A percentile compares a stretch with the other conserved stretches of the same genome.
These are phyloP conservation scores for Alectoria sarmentosa DNA, from an alignment of 495 filamentous ascomycete species.

Conservation along the genomic window DNA sequence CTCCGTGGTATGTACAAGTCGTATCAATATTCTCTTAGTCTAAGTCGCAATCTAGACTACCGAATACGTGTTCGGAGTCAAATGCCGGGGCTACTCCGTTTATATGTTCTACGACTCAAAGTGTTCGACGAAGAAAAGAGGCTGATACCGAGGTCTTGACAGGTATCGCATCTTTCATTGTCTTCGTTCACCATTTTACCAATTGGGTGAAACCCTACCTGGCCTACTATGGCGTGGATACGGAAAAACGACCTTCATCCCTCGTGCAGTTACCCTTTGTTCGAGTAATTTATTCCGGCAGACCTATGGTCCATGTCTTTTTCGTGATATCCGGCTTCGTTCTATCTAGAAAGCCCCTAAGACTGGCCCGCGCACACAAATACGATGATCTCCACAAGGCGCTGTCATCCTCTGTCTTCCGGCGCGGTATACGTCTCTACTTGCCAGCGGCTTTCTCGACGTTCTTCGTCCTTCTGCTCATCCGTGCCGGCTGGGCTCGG, in stretches of 20 bases:
- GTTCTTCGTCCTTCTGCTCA: constrained; percentile 46
- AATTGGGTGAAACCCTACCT: constrained; percentile 35
- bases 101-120: too few species aligned
- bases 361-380: constrained; percentile 47
- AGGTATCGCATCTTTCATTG: constrained; percentile 42
- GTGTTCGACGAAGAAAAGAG: not conserved
- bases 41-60: not conserved
- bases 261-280: constrained; percentile 58
- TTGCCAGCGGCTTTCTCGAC: constrained; percentile 53
- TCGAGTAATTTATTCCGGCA: constrained; percentile 55
- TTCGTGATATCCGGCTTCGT: constrained; percentile 68
- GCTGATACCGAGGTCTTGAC: constrained; percentile 28
- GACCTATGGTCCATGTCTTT: constrained; percentile 67
- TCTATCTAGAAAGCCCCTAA: constrained; percentile 57
- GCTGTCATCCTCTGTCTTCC: constrained; percentile 56
- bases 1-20: not conserved
- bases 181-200: constrained; percentile 44
- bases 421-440: constrained; percentile 56
- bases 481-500: constrained; percentile 45
- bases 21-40: not conserved
- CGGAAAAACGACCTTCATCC: constrained; percentile 31
- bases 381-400: constrained; percentile 42
- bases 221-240: constrained; percentile 32
- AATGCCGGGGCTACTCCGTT: not conserved
- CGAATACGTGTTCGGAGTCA: not conserved